Evolutionary conservation across 192 early-diverging fungal genomes (phyloP).

Genomic region (Coemansia biformis): DNA sequence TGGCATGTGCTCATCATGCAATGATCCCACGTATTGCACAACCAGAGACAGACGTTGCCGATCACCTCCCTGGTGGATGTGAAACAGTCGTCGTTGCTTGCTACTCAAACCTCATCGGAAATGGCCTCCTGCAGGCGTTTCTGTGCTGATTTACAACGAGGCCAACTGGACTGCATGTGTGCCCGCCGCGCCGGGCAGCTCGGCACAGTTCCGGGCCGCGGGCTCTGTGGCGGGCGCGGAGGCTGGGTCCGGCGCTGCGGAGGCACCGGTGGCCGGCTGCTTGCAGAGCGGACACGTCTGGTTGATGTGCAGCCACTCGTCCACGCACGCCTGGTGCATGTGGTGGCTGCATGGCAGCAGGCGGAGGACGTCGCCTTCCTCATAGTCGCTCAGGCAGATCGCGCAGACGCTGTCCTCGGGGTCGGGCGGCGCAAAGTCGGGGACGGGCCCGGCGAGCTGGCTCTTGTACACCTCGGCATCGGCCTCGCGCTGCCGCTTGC

Average conservation of each 20-base stretch:
- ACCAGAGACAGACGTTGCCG: too few relatives aligned
- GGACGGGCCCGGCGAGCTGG: conserved; percentile 35
- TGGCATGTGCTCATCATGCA: too few relatives aligned
- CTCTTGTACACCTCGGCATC: conserved; percentile 39
- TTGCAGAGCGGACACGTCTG: conserved; percentile 74
- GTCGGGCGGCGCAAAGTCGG: conserved; percentile 52
- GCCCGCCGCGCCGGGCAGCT: background rate
- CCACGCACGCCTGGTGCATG: conserved; percentile 77
- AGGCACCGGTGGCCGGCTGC: conserved; percentile 27
- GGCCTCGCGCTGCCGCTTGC: conserved; percentile 37
- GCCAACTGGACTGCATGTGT: too few relatives aligned
- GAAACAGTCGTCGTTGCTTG: too few relatives aligned
- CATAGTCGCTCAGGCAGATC: conserved; percentile 73
- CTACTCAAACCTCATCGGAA: too few relatives aligned
- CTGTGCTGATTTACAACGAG: too few relatives aligned
- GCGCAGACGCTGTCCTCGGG: conserved; percentile 67
- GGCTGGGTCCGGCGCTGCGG: background rate
- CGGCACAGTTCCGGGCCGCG: too few relatives aligned
- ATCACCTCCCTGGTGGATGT: too few relatives aligned
- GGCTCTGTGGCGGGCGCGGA: too few relatives aligned
- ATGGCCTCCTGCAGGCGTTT: too few relatives aligned
- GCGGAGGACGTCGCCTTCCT: conserved; percentile 68
- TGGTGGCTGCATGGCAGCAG: conserved; percentile 72
- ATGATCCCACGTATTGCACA: too few relatives aligned
- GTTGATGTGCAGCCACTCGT: conserved; percentile 75